Conservation (phyloP, 2,329 filamentous ascomycete genomes). For the Colletotrichum destructivum region DNA sequence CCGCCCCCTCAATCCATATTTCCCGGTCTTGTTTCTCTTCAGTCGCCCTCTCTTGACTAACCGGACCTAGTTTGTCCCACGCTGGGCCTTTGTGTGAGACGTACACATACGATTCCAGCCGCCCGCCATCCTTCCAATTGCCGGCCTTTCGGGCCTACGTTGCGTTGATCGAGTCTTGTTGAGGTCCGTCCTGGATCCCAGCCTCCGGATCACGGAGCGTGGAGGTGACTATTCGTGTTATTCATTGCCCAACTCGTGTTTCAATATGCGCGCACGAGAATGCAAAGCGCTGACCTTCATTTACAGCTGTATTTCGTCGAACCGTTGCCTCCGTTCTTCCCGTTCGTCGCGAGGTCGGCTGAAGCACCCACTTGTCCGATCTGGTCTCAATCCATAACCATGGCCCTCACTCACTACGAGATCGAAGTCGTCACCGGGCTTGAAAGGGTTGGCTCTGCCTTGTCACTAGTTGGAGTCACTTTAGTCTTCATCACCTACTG, state of each 20-base stretch:
- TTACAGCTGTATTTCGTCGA: neutral
- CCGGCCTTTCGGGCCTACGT: constrained; percentile 9
- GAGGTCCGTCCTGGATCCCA: constrained; percentile 6
- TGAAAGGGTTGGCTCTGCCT: constrained; percentile 67
- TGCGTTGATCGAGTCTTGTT: neutral
- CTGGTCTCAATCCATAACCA: neutral
- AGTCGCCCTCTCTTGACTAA: neutral
- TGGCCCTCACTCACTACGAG: constrained; percentile 52
- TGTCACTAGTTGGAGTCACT: constrained; percentile 67
- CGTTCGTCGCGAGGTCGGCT: neutral
- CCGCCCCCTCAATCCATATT: neutral
- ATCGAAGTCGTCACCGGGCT: constrained; percentile 61
- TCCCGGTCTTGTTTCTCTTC: neutral
- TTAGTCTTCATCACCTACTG: constrained; percentile 68
- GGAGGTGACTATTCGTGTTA: constrained; percentile 9
- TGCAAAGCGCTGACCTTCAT: constrained; percentile 1
- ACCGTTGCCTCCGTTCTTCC: neutral
- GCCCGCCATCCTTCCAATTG: neutral
- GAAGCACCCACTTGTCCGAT: neutral
- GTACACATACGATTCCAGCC: neutral
- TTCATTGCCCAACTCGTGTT: neutral
- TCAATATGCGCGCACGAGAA: neutral
- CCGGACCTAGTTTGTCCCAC: constrained; percentile 11
- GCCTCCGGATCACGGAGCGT: constrained; percentile 2
- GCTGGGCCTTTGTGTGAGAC: constrained; percentile 15